Evolutionary conservation across 495 filamentous ascomycete species (phyloP), one percentile per base, ranked within the genome.

Genomic region (Hypomontagnella monticulosa): DNA sequence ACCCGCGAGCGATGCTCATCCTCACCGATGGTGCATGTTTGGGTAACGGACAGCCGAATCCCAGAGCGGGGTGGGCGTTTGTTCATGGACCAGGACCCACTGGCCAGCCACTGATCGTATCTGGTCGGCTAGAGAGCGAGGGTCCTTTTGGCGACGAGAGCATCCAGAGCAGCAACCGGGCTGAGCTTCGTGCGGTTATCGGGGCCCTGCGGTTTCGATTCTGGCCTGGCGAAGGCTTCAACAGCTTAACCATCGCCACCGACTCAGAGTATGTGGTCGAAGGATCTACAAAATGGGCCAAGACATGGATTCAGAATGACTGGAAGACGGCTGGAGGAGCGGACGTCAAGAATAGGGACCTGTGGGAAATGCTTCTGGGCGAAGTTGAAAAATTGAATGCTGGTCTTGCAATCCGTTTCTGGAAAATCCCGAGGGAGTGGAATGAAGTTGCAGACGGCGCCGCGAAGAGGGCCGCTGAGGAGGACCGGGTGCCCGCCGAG

Each of bases 261-360:
- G 78, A 84, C 60, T 84, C 79, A 2, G 73, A 75, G 20, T 83
- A 84, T 54, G 69, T 80, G 0, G 72, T 75, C 4, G 60, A 73
- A 20, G 76, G 79, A 3, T 61, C 74, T 4, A 83, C 80, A 3
- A 66, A 73, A 12, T 81, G 76, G 74, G 56, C 73, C 0, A 68
- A 57, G 34, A 71, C 44, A 2, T 84, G 82, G 83, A 46, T 77
- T 44, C 19, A 47, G 16, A 80, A 78, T 27, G 75, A 69, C 23
- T 85, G 79, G 77, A 41, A 52, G 37, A 79, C 63, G 14, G 15
- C 30, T 1, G 41, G n/a, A 3, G 61, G 60, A 0, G 38, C 0
- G 0, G 33, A 42, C 12, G 77, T 81, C 18, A 76, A 74, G 55
- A 82, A 83, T 41, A 66, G 52, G 38, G 80, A 82, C 57, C 44